phyloP scores from a whole-genome alignment of 2,329 filamentous ascomycete species.

The Chrysoporthe austroafricana region DNA sequence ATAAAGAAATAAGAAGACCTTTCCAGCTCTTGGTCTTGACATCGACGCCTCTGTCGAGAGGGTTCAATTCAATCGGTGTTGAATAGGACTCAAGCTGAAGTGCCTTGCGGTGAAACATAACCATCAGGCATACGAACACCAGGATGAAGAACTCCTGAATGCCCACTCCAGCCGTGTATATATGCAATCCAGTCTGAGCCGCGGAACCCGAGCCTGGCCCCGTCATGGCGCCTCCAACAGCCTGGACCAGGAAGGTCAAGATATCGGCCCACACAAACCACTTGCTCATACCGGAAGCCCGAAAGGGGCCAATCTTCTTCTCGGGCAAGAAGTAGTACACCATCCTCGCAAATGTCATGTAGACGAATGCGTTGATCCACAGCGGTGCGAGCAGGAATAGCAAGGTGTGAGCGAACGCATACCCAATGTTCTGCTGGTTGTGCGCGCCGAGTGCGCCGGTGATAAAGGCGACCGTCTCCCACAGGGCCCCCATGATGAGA shows the following conservation, averaged over 20 bases:
- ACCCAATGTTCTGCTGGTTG: conserved; percentile 43
- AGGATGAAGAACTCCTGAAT: conserved; percentile 44
- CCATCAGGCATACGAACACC: conserved; percentile 42
- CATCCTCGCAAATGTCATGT: conserved; percentile 48
- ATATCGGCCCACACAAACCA: conserved; percentile 54
- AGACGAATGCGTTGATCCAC: conserved; percentile 50
- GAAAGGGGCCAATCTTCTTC: conserved; percentile 36
- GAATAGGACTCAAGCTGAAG: conserved; percentile 21
- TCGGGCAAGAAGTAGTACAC: conserved; percentile 45
- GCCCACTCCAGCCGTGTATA: conserved; percentile 46
- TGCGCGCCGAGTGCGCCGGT: conserved; percentile 41
- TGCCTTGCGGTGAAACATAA: conserved; percentile 40
- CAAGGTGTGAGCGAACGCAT: conserved; percentile 39
- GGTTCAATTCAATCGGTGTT: conserved; percentile 25
- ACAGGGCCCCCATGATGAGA: conserved; percentile 43
- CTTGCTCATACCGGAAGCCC: conserved; percentile 44
- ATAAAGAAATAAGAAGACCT: conserved; percentile 40
- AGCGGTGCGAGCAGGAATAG: conserved; percentile 48
- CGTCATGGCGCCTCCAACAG: conserved; percentile 43
- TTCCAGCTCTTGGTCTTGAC: conserved; percentile 37
- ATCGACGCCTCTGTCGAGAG: conserved; percentile 19
- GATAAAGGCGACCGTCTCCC: conserved; percentile 45
- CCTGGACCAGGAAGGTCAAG: conserved; percentile 52
- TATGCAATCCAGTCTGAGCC: conserved; percentile 41
- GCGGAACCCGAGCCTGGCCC: conserved; percentile 32